A percentile compares a stretch with the other conserved stretches of the same genome.
Evolutionary conservation across 1,139 yeast species (phyloP).

Genomic region (Saccharomyces uvarum): DNA sequence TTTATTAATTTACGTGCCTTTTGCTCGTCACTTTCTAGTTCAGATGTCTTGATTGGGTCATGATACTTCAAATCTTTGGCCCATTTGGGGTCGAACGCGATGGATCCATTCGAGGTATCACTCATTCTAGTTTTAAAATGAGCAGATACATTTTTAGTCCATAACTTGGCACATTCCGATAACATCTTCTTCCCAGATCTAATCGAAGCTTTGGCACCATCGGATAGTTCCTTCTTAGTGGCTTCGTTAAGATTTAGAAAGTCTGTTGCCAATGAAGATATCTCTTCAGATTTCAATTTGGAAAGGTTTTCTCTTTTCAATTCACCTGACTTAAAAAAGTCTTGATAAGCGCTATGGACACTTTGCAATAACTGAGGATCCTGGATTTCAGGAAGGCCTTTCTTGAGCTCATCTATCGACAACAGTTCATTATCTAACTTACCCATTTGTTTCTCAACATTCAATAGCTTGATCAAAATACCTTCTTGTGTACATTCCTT

Average conservation of each 20-base stretch:
- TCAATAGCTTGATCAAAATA: conserved; percentile 25
- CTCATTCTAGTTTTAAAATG: conserved; percentile 7
- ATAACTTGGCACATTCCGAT: conserved; percentile 18
- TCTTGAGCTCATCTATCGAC: conserved; percentile 17
- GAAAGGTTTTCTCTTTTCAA: conserved; percentile 14
- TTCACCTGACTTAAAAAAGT: conserved; percentile 18
- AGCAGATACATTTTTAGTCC: conserved; percentile 24
- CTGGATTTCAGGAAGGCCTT: conserved; percentile 5
- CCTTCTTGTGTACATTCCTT: conserved; percentile 24
- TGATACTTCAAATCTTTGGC: conserved; percentile 45
- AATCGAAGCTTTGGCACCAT: conserved; percentile 16
- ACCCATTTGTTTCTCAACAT: conserved; percentile 17
- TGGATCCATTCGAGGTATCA: background rate
- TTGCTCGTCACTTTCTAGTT: conserved; percentile 48
- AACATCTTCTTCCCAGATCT: conserved; percentile 22
- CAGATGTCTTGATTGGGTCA: conserved; percentile 45
- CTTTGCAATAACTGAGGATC: conserved; percentile 13
- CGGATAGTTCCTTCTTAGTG: conserved; percentile 24
- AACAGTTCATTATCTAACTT: conserved; percentile 12
- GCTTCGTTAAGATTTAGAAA: conserved; percentile 22
- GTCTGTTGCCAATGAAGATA: conserved; percentile 14
- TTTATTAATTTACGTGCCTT: conserved; percentile 37
- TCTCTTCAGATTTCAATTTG: conserved; percentile 19
- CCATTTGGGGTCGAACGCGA: conserved; percentile 48
- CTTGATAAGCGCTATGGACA: conserved; percentile 22